These are phyloP conservation scores for Cruciata laevipes DNA, from an alignment of 257 asterid species.

Conservation along the genomic window DNA sequence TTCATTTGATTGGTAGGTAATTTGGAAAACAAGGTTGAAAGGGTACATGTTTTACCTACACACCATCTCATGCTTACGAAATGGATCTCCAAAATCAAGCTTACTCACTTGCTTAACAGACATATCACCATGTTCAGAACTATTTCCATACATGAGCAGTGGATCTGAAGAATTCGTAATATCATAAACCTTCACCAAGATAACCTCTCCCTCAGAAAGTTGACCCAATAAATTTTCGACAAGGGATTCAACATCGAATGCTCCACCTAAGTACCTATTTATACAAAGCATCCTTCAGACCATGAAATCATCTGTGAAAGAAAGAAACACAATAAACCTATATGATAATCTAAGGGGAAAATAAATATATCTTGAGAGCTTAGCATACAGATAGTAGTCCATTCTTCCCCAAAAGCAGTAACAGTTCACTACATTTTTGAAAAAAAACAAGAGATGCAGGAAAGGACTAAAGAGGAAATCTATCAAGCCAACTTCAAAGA, in stretches of 20 bases:
- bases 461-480: not conserved
- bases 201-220: conserved; percentile 74
- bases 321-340: not conserved
- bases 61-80: conserved; percentile 80
- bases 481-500: not conserved
- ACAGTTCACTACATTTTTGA: not conserved
- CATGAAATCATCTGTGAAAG: conserved; percentile 1
- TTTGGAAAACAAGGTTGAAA: not conserved
- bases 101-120: conserved; percentile 61
- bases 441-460: not conserved
- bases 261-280: conserved; percentile 85
- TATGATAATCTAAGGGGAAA: not conserved
- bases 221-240: conserved; percentile 86
- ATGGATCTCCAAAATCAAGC: conserved; percentile 90
- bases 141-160: conserved; percentile 63
- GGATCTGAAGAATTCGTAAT: conserved; percentile 75
- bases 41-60: conserved; percentile 51
- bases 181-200: conserved; percentile 78
- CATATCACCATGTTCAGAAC: conserved; percentile 47
- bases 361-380: not conserved
- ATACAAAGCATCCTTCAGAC: conserved; percentile 7
- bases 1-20: not conserved
- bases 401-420: not conserved
- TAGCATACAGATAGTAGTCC: not conserved
- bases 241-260: conserved; percentile 87